A percentile compares a stretch with the other conserved stretches of the same genome.
Conservation (phyloP, 1,284 basidiomycete species). For the Sporisorium reilianum region DNA sequence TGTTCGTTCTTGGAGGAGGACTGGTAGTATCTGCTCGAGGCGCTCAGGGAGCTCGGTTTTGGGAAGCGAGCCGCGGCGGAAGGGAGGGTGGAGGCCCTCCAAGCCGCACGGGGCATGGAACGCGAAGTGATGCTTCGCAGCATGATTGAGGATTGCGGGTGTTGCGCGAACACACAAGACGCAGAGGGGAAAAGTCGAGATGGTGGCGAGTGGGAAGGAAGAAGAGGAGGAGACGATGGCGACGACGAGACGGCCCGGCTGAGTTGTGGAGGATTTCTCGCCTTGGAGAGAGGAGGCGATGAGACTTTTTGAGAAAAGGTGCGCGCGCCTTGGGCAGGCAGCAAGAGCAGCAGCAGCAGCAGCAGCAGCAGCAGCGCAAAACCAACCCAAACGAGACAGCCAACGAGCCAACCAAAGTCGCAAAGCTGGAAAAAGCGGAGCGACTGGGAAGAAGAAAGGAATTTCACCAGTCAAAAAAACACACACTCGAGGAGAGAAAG, state of each 20-base stretch:
- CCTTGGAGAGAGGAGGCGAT: neutral
- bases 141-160: conserved; percentile 23
- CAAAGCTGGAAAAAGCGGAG: conserved; percentile 31
- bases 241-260: neutral
- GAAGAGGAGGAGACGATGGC: conserved; percentile 4
- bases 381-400: neutral
- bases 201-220: conserved; percentile 10
- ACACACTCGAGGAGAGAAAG: neutral
- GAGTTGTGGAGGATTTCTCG: conserved; percentile 32
- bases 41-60: conserved; percentile 17
- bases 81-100: conserved; percentile 41
- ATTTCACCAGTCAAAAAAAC: neutral
- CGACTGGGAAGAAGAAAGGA: conserved; percentile 23
- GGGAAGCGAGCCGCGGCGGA: conserved; percentile 48
- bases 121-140: conserved; percentile 53
- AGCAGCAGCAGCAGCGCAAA: neutral
- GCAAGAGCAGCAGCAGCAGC: neutral
- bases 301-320: neutral
- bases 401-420: neutral
- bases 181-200: conserved; percentile 3
- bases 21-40: conserved; percentile 44
- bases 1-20: conserved; percentile 40
- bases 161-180: conserved; percentile 14
- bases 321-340: conserved; percentile 14
- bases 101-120: conserved; percentile 40